Evolutionary conservation across 192 early-diverging fungal genomes (phyloP).

Genomic region (Coemansia interrupta): DNA sequence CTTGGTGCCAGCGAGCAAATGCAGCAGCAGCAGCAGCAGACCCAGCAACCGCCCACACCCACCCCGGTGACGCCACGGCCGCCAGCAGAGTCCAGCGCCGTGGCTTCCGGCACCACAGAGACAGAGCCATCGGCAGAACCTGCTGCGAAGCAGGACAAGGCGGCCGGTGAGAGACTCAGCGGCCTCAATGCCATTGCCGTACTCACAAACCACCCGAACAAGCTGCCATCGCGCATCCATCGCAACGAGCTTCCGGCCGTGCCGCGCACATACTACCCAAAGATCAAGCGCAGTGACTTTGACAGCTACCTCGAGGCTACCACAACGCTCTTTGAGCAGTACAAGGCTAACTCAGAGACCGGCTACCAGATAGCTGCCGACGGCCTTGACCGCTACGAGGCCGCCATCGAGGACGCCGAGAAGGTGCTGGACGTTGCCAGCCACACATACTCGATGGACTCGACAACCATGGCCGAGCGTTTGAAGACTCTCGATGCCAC

Average conservation of each 20-base stretch:
- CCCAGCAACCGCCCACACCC: not conserved
- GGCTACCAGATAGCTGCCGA: conserved; percentile 49
- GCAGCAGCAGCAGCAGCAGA: conserved; percentile 7
- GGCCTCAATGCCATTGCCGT: conserved; percentile 52
- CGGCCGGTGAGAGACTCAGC: conserved; percentile 7
- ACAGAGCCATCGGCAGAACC: not conserved
- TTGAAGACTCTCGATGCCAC: conserved; percentile 46
- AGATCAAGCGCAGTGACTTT: conserved; percentile 75
- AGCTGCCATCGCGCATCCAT: conserved; percentile 46
- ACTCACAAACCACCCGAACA: conserved; percentile 52
- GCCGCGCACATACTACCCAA: conserved; percentile 50
- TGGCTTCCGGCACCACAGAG: too few species aligned
- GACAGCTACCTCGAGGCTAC: conserved; percentile 75
- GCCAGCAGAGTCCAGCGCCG: not conserved
- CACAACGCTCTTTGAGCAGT: conserved; percentile 74
- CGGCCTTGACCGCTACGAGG: conserved; percentile 53
- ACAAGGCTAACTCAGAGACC: conserved; percentile 63
- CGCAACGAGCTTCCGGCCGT: conserved; percentile 51
- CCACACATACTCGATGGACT: conserved; percentile 52
- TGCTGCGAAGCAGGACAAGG: not conserved
- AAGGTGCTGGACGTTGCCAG: conserved; percentile 31
- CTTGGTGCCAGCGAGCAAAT: not conserved
- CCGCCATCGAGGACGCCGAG: conserved; percentile 50
- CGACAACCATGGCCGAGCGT: conserved; percentile 53
- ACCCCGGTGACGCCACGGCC: not conserved